Evolutionary conservation across 441 rosid genomes (phyloP), one percentile per base, ranked within the genome.

Genomic region (Populus hybrid): DNA sequence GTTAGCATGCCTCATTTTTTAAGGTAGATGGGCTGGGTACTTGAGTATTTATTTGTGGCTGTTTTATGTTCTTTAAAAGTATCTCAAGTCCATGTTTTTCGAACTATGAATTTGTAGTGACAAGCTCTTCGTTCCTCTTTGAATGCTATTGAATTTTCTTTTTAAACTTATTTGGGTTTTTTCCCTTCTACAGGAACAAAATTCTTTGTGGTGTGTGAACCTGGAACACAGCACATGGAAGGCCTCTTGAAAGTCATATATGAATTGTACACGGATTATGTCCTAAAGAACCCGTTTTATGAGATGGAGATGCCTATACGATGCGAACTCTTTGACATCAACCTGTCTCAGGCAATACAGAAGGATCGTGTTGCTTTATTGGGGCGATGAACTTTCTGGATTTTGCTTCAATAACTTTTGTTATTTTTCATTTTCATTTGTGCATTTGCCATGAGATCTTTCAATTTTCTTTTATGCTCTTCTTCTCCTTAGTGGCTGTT

Each of bases 221-320:
- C 97, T 7, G 97, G 98, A 63, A 84, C 94, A 24, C 95, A 79
- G 67, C 85, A 89, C 81, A 93, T 93, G 99, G 98, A 92, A 80
- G 87, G 77, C 70, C 91, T 95, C 65, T 84, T 95, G 84, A 91
- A 91, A 85, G 81, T 87, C 79, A 86, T 95, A 70, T 95, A 95
- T 70, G 97, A 93, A 77, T 82, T 92, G 78, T 95, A 93, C 89
- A 92, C 98, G 6, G 99, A 93, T 74, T 95, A 87, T 81, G 97
- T 92, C 76, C 78, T 95, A 85, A 95, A 93, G 93, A 95, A 95
- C 69, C 98, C 97, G 14, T 95, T 95, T 84, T 95, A 95, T 59
- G 99, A 95, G 89, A 93, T 93, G 93, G 99, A 95, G 89, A 93
- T 93, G 98, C 99, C 98, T 26, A 95, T 93, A 36, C 87, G 99